Evolutionary conservation across 2,329 filamentous ascomycete species (phyloP).

Genomic region (Talaromyces atroroseus): DNA sequence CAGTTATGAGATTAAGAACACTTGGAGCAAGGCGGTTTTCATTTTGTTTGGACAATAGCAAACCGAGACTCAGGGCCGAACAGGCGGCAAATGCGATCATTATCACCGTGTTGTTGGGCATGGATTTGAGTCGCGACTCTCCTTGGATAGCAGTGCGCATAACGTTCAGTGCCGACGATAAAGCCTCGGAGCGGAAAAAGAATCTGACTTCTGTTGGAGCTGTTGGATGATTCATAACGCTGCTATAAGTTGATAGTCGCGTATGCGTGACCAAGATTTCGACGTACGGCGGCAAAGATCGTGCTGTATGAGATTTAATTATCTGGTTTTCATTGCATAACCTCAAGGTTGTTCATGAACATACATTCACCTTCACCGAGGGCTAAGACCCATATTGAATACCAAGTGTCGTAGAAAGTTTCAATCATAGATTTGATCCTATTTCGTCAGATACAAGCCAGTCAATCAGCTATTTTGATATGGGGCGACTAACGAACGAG

Average conservation of each 20-base stretch:
- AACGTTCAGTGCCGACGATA: slow-evolving; percentile 69
- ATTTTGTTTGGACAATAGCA: slow-evolving; percentile 45
- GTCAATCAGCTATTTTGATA: background rate
- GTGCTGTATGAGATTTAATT: slow-evolving; percentile 30
- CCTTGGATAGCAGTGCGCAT: slow-evolving; percentile 69
- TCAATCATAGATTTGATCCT: slow-evolving; percentile 57
- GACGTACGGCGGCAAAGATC: slow-evolving; percentile 61
- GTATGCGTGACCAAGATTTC: slow-evolving; percentile 70
- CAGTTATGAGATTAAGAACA: slow-evolving; percentile 60
- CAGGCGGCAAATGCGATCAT: slow-evolving; percentile 74
- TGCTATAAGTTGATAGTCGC: slow-evolving; percentile 66
- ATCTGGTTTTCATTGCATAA: background rate
- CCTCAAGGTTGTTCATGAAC: slow-evolving; percentile 10
- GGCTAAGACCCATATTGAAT: slow-evolving; percentile 55
- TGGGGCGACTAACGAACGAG: slow-evolving; percentile 25
- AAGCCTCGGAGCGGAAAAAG: slow-evolving; percentile 65
- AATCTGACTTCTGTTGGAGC: slow-evolving; percentile 65
- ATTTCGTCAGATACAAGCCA: slow-evolving; percentile 11
- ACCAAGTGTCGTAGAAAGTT: slow-evolving; percentile 61
- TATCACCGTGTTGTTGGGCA: slow-evolving; percentile 73
- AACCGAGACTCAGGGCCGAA: slow-evolving; percentile 61
- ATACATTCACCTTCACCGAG: slow-evolving; percentile 51
- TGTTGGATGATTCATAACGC: slow-evolving; percentile 68
- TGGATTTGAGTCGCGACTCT: slow-evolving; percentile 63
- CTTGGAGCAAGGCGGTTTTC: slow-evolving; percentile 49